phyloP scores from a whole-genome alignment of 768 basidiomycete species.

The Cyclocybe cylindracea region DNA sequence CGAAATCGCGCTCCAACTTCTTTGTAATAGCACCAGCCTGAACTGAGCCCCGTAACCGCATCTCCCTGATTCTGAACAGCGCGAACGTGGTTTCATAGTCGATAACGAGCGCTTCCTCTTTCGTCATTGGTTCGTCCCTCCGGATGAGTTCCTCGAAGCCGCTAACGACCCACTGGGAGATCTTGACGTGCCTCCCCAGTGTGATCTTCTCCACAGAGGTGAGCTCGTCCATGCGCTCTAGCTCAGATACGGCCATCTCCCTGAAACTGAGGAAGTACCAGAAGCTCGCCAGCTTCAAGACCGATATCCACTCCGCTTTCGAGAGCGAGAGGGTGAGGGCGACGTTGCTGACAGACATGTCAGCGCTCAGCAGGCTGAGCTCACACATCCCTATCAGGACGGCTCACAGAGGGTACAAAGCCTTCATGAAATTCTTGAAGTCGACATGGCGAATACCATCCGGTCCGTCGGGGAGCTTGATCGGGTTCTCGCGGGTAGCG shows the following conservation, averaged over 20 bases:
- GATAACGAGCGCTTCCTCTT: conserved; percentile 25
- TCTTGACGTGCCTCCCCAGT: conserved; percentile 31
- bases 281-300: conserved; percentile 38
- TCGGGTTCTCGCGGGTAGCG: conserved; percentile 1
- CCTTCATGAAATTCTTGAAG: conserved; percentile 11
- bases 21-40: no score
- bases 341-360: background rate
- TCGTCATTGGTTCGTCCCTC: conserved; percentile 20
- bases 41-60: background rate
- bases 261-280: conserved; percentile 36
- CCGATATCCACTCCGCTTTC: conserved; percentile 34
- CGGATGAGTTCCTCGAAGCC: conserved; percentile 25
- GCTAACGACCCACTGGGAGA: conserved; percentile 33
- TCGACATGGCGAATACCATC: conserved; percentile 2
- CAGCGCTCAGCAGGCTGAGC: background rate
- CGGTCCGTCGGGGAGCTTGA: background rate
- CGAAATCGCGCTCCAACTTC: no score
- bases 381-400: background rate
- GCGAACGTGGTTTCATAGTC: conserved; percentile 21
- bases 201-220: conserved; percentile 27
- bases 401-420: conserved; percentile 13
- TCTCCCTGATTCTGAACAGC: conserved; percentile 20
- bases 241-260: conserved; percentile 25
- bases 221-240: conserved; percentile 18
- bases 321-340: no score